Conservation (phyloP, 75 land plant genomes). For the Chamaecyparis obtusa region DNA sequence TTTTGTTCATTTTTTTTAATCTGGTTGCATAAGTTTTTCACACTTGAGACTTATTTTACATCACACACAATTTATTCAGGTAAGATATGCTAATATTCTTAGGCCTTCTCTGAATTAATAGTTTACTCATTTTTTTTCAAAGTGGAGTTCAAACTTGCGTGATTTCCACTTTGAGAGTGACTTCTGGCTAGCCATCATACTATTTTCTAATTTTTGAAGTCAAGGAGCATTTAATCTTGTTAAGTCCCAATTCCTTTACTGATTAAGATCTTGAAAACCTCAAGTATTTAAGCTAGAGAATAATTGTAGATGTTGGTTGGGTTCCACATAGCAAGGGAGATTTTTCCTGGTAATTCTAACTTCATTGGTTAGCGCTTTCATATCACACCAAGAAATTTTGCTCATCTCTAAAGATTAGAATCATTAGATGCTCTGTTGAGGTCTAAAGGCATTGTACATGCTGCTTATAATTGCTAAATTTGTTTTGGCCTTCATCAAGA, state of each 20-base stretch:
- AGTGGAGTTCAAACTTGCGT: not conserved
- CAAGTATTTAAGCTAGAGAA: not conserved
- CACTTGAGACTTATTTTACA: not conserved
- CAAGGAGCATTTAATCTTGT: not conserved
- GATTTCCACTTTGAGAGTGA: not conserved
- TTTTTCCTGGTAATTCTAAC: not conserved
- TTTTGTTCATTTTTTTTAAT: not conserved
- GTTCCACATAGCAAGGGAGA: not conserved
- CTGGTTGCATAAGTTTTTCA: not conserved
- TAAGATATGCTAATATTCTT: not conserved
- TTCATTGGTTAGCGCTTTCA: not conserved
- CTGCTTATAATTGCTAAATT: not conserved
- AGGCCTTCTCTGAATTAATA: not conserved
- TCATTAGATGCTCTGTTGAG: not conserved
- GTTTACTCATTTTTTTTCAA: not conserved
- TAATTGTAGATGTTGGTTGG: not conserved
- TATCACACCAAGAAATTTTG: not conserved
- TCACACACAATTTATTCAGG: not conserved
- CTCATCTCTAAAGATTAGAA: not conserved
- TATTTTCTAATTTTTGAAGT: not conserved
- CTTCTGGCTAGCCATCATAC: not conserved
- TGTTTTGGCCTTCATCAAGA: not conserved
- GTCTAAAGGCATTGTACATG: not conserved
- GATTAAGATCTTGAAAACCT: not conserved
- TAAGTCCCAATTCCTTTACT: not conserved